Conservation (phyloP, 2,329 filamentous ascomycete genomes). For the Cryphonectria nitschkei region DNA sequence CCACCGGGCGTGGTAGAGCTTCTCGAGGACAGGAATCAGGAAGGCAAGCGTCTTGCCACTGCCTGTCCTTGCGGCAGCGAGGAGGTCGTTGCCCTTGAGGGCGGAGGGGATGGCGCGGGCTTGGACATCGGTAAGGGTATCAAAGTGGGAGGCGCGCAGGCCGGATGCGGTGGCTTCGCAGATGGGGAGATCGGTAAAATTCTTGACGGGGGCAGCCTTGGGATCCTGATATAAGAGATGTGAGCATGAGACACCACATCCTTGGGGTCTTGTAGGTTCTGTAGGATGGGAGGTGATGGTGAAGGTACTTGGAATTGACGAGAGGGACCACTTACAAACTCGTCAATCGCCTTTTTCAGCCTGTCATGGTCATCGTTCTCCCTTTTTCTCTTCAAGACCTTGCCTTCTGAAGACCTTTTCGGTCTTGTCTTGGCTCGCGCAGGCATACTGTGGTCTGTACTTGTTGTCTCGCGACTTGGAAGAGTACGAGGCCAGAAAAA, state of each 20-base stretch:
- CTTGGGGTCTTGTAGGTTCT: background rate
- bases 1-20: constrained; percentile 86
- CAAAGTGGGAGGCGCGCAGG: constrained; percentile 85
- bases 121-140: constrained; percentile 89
- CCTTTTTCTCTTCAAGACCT: constrained; percentile 33
- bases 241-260: background rate
- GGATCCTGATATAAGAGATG: constrained; percentile 53
- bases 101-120: constrained; percentile 84
- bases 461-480: background rate
- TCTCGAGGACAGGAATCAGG: constrained; percentile 87
- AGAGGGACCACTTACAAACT: constrained; percentile 52
- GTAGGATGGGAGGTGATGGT: background rate
- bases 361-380: constrained; percentile 33
- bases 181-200: constrained; percentile 84
- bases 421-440: constrained; percentile 18
- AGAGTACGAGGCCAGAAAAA: background rate
- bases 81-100: constrained; percentile 82
- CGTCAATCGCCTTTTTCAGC: constrained; percentile 57
- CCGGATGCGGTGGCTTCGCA: constrained; percentile 79
- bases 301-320: too few species aligned
- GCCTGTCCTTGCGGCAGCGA: constrained; percentile 93
- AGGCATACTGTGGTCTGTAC: constrained; percentile 19
- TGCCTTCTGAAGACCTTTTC: constrained; percentile 26
- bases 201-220: constrained; percentile 61
- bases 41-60: constrained; percentile 96